Conservation (phyloP, 176 grass and related monocot genomes). For the Zoysia pacifica region DNA sequence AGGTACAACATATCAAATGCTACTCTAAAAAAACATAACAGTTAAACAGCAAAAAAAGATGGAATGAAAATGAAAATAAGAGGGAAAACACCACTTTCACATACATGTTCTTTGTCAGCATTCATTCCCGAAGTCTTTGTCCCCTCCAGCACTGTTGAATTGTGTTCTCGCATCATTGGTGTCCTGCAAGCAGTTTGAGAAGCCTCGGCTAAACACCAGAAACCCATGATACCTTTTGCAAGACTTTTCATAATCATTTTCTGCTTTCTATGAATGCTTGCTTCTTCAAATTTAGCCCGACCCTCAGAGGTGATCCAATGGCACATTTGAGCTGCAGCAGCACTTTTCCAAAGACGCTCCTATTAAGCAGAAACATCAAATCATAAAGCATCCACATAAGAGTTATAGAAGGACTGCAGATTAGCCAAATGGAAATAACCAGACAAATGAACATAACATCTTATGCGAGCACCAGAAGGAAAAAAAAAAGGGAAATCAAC, state of each 20-base stretch:
- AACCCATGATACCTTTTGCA: conserved; percentile 62
- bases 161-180: conserved; percentile 27
- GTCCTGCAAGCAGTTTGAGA: conserved; percentile 17
- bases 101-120: conserved; percentile 49
- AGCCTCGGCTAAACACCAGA: conserved; percentile 72
- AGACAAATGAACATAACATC: background rate
- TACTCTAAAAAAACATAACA: background rate
- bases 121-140: conserved; percentile 38
- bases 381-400: conserved; percentile 20
- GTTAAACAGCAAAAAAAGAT: conserved; percentile 15
- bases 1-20: conserved; percentile 13
- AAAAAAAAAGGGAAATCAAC: conserved; percentile 5
- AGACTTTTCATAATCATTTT: conserved; percentile 67
- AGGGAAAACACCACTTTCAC: background rate
- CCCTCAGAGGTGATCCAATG: conserved; percentile 61
- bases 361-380: conserved; percentile 47
- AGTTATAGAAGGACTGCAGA: conserved; percentile 7
- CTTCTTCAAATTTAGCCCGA: conserved; percentile 73
- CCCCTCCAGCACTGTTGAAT: conserved; percentile 31
- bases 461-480: conserved; percentile 8
- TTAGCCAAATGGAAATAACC: conserved; percentile 19
- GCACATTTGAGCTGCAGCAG: conserved; percentile 61
- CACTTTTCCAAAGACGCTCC: conserved; percentile 88
- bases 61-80: background rate
- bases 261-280: conserved; percentile 61